A percentile compares a stretch with the other conserved stretches of the same genome.
These are phyloP conservation scores for Plectosphaerella cucumerina DNA, from an alignment of 2,329 filamentous ascomycete species.

Conservation along the genomic window DNA sequence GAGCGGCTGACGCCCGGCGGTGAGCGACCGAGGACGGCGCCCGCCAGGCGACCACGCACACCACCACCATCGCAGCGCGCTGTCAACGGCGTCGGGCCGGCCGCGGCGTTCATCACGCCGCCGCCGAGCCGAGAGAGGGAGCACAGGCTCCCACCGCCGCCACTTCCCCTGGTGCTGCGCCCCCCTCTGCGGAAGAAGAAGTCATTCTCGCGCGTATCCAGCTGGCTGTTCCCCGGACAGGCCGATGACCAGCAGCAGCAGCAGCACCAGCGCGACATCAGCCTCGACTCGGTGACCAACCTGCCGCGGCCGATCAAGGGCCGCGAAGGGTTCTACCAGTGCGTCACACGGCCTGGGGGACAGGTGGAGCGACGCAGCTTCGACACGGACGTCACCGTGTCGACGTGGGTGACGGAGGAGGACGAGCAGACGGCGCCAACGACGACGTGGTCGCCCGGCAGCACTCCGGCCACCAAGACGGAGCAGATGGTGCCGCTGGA, in stretches of 20 bases:
- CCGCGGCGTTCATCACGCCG: constrained; percentile 23
- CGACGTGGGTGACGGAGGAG: constrained; percentile 45
- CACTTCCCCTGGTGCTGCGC: constrained; percentile 54
- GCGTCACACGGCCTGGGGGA: constrained; percentile 33
- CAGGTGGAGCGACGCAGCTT: constrained; percentile 31
- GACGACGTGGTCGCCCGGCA: constrained; percentile 43
- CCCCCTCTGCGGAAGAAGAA: constrained; percentile 63
- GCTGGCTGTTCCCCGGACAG: constrained; percentile 47
- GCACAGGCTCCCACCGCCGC: constrained; percentile 44
- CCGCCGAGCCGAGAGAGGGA: constrained; percentile 21
- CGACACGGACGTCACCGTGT: constrained; percentile 42
- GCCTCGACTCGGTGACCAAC: constrained; percentile 51
- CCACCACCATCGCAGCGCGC: constrained; percentile 19
- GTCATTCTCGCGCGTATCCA: constrained; percentile 58
- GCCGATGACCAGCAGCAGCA: constrained; percentile 15
- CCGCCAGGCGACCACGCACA: constrained; percentile 27
- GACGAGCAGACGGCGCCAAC: constrained; percentile 42
- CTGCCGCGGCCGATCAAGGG: constrained; percentile 45
- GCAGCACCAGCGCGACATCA: constrained; percentile 29
- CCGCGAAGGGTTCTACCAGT: constrained; percentile 56
- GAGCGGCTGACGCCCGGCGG: constrained; percentile 44
- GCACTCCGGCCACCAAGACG: constrained; percentile 33
- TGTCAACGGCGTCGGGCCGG: constrained; percentile 24
- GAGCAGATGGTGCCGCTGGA: constrained; percentile 28
- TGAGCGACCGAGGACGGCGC: constrained; percentile 28